Base-by-base conservation (phyloP, 2,329 filamentous ascomycete species). In the Fusarium sp. region DNA sequence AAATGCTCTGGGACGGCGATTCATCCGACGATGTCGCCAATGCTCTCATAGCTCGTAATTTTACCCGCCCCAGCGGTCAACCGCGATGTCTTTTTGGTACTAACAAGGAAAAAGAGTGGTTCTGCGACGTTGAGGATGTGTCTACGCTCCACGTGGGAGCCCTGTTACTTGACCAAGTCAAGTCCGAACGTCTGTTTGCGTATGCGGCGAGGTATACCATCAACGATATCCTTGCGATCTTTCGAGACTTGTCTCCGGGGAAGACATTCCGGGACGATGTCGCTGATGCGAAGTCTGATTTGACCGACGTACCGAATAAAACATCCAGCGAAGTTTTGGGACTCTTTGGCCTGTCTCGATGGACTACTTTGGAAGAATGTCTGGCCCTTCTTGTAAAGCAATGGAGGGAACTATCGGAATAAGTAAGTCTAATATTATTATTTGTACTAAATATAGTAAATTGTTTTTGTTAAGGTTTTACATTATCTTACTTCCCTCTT, bases 31-130 rank as follows among this genome's bases (percentile, higher is more conserved):
- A 61, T 13, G 37, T 55, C 7, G 31, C 44, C 30, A 41, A 55
- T 43, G 46, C 44, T 41, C 44, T 61, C n/a, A 39, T 34, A 13
- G 58, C 58, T 10, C 58, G 58, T 61, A 46, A 47, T 50, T 60
- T 31, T 16, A 48, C 3, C 27, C 23, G 10, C 6, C 27, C 15
- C 6, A 11, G 27, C 11, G 37, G 37, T 39, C 13, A 39, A n/a
- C 12, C 16, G 11, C 6, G 13, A 39, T 39, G 7, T 3, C 31
- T 27, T 8, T 3, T 6, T 23, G 18, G 39, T 15, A n/a, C 28
- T n/a, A 9, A 31, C 12, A 52, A 39, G 23, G 8, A 18, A 10
- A 23, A 37, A 46, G 58, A 61, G 50, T 61, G 58, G 58, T 61
- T 34, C 16, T 54, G 31, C n/a, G 58, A 61, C 16, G 58, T 61